Percentiles rank a stretch among this genome's conserved stretches.
phyloP scores from a whole-genome alignment of 768 basidiomycete genomes.

The Hirschioporus abietinus region DNA sequence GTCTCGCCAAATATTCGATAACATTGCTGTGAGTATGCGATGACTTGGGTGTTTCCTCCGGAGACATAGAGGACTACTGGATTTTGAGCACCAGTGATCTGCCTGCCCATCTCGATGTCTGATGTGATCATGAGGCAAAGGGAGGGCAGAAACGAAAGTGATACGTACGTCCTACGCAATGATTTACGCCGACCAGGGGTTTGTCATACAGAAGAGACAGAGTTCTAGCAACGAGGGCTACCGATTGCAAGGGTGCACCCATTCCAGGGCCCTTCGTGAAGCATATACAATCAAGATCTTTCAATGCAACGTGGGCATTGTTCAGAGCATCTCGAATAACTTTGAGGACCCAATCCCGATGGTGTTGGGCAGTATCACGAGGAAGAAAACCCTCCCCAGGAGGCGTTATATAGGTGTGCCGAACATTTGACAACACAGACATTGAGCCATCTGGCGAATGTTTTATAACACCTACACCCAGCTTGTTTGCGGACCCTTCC shows the following conservation, averaged over 20 bases:
- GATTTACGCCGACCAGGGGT: constrained; percentile 96
- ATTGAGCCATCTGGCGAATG: constrained; percentile 72
- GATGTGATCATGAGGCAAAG: constrained; percentile 6
- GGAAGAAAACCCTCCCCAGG: constrained; percentile 98
- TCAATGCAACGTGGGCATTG: constrained; percentile 62
- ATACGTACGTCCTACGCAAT: constrained; percentile 91
- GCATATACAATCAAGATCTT: constrained; percentile 90
- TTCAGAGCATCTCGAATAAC: constrained; percentile 75
- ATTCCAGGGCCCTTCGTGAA: constrained; percentile 99
- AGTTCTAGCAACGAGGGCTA: constrained; percentile 89
- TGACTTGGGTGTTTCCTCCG: constrained; percentile 98
- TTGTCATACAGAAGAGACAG: constrained; percentile 84
- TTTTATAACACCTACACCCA: constrained; percentile 88
- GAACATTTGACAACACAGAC: constrained; percentile 81
- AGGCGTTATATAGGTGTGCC: constrained; percentile 98
- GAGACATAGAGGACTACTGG: constrained; percentile 98
- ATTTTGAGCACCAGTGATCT: constrained; percentile 90
- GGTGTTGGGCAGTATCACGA: constrained; percentile 91
- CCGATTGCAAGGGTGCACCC: constrained; percentile 95
- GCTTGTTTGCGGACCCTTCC: constrained; percentile 97
- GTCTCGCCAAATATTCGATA: constrained; percentile 99
- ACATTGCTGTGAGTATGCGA: constrained; percentile 95
- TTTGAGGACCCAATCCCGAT: constrained; percentile 85
- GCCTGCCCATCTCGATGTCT: constrained; percentile 99
- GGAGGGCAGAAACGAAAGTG: background rate